phyloP scores from a whole-genome alignment of 1,284 basidiomycete genomes.

The Melampsora abietis-canadensis region DNA sequence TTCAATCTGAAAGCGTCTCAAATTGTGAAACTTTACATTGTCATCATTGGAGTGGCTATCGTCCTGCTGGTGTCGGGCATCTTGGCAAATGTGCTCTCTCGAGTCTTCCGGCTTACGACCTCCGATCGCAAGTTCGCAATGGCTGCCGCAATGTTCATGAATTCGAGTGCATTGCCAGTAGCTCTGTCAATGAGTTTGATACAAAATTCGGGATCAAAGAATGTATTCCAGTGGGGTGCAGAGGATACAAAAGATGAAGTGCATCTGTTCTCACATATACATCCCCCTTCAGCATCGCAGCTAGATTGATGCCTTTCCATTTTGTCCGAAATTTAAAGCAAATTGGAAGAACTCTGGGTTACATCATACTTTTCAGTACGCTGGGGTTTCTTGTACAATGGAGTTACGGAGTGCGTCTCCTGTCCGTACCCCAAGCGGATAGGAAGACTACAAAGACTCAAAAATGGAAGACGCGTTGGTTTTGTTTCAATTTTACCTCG shows the following conservation, averaged over 20 bases:
- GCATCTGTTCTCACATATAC: neutral
- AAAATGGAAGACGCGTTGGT: too few relatives aligned
- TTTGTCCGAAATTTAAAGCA: neutral
- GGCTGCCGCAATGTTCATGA: conserved; percentile 45
- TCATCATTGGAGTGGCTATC: conserved; percentile 55
- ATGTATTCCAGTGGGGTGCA: conserved; percentile 48
- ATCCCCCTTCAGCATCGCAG: too few relatives aligned
- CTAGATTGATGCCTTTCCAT: too few relatives aligned
- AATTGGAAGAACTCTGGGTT: conserved; percentile 49
- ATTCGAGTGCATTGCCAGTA: conserved; percentile 54
- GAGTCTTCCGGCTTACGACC: conserved; percentile 51
- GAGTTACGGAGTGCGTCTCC: conserved; percentile 55
- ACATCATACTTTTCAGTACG: conserved; percentile 56
- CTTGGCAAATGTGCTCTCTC: conserved; percentile 50
- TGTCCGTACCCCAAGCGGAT: conserved; percentile 50
- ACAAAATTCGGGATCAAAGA: conserved; percentile 49
- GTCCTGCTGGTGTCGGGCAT: conserved; percentile 52
- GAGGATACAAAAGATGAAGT: conserved; percentile 49
- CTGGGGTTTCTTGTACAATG: conserved; percentile 56
- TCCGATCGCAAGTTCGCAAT: conserved; percentile 56
- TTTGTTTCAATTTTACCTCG: neutral
- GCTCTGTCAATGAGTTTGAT: conserved; percentile 56
- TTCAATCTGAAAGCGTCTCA: conserved; percentile 55
- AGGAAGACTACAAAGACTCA: neutral
- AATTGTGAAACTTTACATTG: conserved; percentile 53